These are phyloP conservation scores for Rugonectria rugulosa DNA, from an alignment of 2,329 filamentous ascomycete genomes.

Conservation along the genomic window DNA sequence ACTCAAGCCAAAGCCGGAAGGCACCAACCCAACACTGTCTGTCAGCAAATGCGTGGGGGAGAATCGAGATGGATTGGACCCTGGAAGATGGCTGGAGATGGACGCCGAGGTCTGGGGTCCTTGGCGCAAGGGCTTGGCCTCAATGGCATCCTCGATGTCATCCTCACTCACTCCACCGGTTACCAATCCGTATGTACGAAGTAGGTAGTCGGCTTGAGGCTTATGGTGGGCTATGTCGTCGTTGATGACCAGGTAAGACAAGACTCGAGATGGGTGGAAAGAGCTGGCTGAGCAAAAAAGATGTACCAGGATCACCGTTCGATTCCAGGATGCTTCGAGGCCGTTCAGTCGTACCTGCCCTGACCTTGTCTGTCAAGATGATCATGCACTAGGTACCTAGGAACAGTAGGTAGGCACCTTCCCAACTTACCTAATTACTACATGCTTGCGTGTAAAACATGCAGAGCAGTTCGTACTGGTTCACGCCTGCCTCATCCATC, in stretches of 20 bases:
- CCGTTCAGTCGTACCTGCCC: background rate
- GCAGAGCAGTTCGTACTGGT: too few species aligned
- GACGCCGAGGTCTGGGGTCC: conserved; percentile 1
- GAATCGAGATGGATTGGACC: background rate
- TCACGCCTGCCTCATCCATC: background rate
- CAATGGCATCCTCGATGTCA: background rate
- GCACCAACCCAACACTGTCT: conserved; percentile 15
- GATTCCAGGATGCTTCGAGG: too few species aligned
- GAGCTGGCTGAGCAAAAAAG: too few species aligned
- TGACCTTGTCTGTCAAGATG: background rate
- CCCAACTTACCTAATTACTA: background rate
- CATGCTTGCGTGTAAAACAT: too few species aligned
- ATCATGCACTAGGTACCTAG: background rate
- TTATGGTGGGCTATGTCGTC: conserved; percentile 10
- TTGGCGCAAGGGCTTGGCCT: conserved; percentile 6
- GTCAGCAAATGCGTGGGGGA: conserved; percentile 14
- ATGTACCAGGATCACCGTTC: too few species aligned
- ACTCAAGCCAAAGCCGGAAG: conserved; percentile 11
- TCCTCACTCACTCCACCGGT: conserved; percentile 4
- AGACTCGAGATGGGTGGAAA: too few species aligned
- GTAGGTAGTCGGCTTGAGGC: conserved; percentile 14
- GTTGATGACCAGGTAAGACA: too few species aligned
- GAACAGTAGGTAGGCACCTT: background rate
- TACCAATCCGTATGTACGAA: too few species aligned
- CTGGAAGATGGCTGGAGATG: conserved; percentile 1